Conservation (phyloP, 148 eudicot species). For the Rhododendron henanense region DNA sequence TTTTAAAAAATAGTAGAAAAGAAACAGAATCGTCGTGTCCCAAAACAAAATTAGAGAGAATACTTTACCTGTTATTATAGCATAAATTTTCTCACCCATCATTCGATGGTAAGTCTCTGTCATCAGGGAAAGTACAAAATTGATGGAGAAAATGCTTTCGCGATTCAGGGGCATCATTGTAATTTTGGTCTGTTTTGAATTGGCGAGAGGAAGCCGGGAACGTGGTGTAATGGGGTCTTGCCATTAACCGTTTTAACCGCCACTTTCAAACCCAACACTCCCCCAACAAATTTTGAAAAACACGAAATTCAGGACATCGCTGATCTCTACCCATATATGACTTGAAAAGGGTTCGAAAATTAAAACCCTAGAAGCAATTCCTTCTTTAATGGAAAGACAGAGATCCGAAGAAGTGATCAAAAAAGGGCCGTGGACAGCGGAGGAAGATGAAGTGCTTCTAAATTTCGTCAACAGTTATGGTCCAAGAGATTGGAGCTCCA, state of each 20-base stretch:
- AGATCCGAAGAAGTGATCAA: slow-evolving; percentile 23
- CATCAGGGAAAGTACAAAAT: no score
- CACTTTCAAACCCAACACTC: slow-evolving; percentile 16
- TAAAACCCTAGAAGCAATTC: slow-evolving; percentile 4
- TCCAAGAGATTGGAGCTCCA: slow-evolving; percentile 96
- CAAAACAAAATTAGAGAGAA: not conserved
- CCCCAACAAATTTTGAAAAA: not conserved
- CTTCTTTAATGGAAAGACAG: slow-evolving; percentile 8
- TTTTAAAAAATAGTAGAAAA: no score
- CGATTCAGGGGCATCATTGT: no score
- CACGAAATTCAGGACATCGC: not conserved
- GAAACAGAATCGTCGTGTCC: not conserved
- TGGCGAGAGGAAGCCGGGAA: not conserved
- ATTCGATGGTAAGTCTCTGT: no score
- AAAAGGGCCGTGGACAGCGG: slow-evolving; percentile 89
- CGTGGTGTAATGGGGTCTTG: slow-evolving; percentile 14
- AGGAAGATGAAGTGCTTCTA: slow-evolving; percentile 72
- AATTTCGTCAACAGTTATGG: slow-evolving; percentile 69
- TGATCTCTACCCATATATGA: not conserved
- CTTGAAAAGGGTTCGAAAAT: not conserved
- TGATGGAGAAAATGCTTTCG: no score
- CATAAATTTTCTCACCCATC: not conserved
- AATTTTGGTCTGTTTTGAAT: no score
- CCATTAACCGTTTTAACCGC: slow-evolving; percentile 29
- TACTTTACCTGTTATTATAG: not conserved